Evolutionary conservation across 2,329 filamentous ascomycete species (phyloP), one percentile per base, ranked within the genome.

Genomic region (Gaeumannomyces tritici): DNA sequence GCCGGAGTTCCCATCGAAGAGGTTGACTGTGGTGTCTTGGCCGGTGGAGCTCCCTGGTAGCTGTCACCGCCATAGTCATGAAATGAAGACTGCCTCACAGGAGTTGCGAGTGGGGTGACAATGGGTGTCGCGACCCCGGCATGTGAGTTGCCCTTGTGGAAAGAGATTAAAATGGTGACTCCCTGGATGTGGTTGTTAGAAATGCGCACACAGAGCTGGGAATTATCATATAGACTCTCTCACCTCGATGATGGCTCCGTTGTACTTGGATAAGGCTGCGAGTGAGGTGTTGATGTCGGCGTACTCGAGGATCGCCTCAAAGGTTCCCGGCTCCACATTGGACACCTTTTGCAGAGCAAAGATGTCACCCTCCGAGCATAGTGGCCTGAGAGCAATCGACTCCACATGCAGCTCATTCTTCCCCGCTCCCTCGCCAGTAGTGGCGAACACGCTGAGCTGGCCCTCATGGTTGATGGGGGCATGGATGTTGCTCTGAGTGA

Each of bases 291-390:
- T 74, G 27, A 76, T 73, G 64, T 85, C 81, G 61, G 77, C 79
- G 63, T 80, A 86, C 66, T 86, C 83, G 2, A 79, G 77, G 58
- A 83, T 70, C 9, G 80, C 79, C 61, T 74, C 76, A 65, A 82
- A 76, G 7, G 77, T 68, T 9, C 75, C 78, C 35, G 77, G 75
- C 12, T 76, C 73, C 8, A 75, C 74, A 15, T 73, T 74, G 18
- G 72, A 67, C 15, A 76, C 70, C 35, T 74, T 75, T 59, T 81
- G 74, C 66, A 84, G 79, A 0, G 83, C 81, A 65, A 81, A 83
- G 0, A 87, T 69, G 13, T 79, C 76, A 0, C 83, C 83, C 60
- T 83, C 77, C 0, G 69, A 67, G 21, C 76, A 73, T 4, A 87
- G 70, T 18, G 80, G 67, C 4, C 69, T 70, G 56, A 74, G 72